phyloP scores from a whole-genome alignment of 495 filamentous ascomycete species.

The Melanomma pulvis-pyrius region DNA sequence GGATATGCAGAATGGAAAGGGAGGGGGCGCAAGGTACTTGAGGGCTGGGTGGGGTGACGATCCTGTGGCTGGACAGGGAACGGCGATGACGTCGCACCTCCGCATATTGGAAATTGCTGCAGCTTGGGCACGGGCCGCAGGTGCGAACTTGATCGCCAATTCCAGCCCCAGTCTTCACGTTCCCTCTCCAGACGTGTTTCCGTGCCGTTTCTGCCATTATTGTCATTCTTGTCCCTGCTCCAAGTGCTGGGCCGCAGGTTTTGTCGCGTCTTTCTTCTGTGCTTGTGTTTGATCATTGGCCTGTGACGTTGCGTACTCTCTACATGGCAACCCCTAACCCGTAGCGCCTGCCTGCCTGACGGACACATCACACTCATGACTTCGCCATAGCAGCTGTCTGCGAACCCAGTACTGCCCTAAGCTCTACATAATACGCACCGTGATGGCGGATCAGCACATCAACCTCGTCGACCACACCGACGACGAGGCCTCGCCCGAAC shows the following conservation, averaged over 20 bases:
- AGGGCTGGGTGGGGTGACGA: slow-evolving; percentile 14
- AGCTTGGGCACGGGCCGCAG: slow-evolving; percentile 28
- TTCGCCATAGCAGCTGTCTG: slow-evolving; percentile 3
- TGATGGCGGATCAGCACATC: slow-evolving; percentile 64
- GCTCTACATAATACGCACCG: not conserved
- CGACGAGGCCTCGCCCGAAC: slow-evolving; percentile 27
- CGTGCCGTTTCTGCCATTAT: not conserved
- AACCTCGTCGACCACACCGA: slow-evolving; percentile 56
- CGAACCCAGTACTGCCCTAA: not conserved
- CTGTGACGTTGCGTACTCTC: not conserved
- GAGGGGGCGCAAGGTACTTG: slow-evolving; percentile 12
- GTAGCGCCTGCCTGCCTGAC: slow-evolving; percentile 6
- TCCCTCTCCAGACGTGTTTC: not conserved
- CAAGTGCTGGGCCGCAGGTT: slow-evolving; percentile 6
- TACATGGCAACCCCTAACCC: not conserved
- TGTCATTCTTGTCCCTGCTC: slow-evolving; percentile 7
- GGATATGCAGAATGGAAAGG: not conserved
- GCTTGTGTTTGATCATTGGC: not conserved
- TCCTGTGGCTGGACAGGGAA: not conserved
- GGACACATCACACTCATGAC: slow-evolving; percentile 10
- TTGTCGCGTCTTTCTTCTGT: not conserved
- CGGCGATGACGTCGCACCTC: slow-evolving; percentile 29
- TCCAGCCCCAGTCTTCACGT: not conserved
- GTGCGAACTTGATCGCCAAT: slow-evolving; percentile 24
- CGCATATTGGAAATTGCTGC: not conserved